Percentiles rank a stretch among this genome's conserved stretches.
phyloP scores from a whole-genome alignment of 2,329 filamentous ascomycete species.

The Emergomyces pasteurianus region DNA sequence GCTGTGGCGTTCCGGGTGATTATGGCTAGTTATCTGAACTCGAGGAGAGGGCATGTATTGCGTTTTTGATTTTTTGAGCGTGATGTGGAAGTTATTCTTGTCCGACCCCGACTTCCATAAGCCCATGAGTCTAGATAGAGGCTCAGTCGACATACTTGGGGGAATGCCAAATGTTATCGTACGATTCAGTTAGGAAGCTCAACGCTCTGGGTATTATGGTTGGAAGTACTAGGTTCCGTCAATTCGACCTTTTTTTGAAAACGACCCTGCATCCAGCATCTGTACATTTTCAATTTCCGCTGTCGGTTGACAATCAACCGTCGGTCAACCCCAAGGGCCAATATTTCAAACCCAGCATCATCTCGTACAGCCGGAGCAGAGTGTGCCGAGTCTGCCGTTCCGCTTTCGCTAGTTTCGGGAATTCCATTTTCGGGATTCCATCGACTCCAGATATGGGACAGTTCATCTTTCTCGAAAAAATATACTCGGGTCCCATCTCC shows the following conservation, averaged over 20 bases:
- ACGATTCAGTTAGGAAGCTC: neutral
- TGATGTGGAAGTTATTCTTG: neutral
- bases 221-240: neutral
- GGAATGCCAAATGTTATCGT: neutral
- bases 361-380: neutral
- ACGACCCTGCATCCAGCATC: constrained; percentile 57
- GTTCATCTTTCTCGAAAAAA: constrained; percentile 84
- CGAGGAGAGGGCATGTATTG: neutral
- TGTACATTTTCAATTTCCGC: constrained; percentile 90
- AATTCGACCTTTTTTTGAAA: constrained; percentile 23
- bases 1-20: neutral
- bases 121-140: neutral
- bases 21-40: neutral
- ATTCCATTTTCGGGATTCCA: constrained; percentile 27
- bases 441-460: constrained; percentile 65
- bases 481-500: constrained; percentile 95
- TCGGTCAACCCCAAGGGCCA: constrained; percentile 72
- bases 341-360: constrained; percentile 49
- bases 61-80: neutral
- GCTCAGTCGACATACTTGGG: neutral
- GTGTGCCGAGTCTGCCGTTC: constrained; percentile 4
- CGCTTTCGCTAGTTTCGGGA: constrained; percentile 9
- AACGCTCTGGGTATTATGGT: neutral
- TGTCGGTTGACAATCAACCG: constrained; percentile 87
- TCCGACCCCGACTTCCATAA: neutral